phyloP scores from a whole-genome alignment of 306 rosid genomes.

The Dalbergia oliveri region DNA sequence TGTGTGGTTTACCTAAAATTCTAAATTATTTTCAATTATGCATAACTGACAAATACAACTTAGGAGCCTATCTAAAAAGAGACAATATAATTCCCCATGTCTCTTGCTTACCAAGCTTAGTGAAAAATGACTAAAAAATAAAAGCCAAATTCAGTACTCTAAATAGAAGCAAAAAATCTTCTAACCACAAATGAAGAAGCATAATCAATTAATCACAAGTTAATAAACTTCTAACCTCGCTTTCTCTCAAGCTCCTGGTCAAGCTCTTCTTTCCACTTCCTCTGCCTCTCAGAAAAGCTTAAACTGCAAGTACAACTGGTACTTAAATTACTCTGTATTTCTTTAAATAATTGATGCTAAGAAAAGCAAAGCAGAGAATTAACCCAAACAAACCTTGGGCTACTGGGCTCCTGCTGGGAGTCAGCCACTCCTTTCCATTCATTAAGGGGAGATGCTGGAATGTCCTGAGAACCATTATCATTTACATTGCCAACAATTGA shows the following conservation, averaged over 20 bases:
- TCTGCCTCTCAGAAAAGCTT: conserved; percentile 87
- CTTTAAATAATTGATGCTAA: conserved; percentile 2
- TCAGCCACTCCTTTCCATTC: conserved; percentile 70
- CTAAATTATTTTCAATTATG: not conserved
- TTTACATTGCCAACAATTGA: conserved; percentile 61
- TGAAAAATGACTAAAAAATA: not conserved
- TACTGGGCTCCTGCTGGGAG: conserved; percentile 76
- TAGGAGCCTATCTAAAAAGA: no score
- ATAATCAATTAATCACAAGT: not conserved
- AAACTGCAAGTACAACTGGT: conserved; percentile 53
- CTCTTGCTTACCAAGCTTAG: not conserved
- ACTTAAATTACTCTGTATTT: conserved; percentile 38
- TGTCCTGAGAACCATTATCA: conserved; percentile 64
- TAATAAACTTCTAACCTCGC: conserved; percentile 71
- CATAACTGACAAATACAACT: not conserved
- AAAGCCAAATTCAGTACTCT: not conserved
- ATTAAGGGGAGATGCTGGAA: conserved; percentile 65
- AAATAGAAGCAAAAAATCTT: not conserved
- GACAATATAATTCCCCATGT: not conserved
- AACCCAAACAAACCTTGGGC: conserved; percentile 77
- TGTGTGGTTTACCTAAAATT: conserved; percentile 11
- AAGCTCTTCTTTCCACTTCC: conserved; percentile 99
- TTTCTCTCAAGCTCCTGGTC: conserved; percentile 96
- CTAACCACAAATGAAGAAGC: not conserved
- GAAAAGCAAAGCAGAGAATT: conserved; percentile 41